Evolutionary conservation across 2,329 filamentous ascomycete genomes (phyloP).

Genomic region (Tolypocladium nubicola): DNA sequence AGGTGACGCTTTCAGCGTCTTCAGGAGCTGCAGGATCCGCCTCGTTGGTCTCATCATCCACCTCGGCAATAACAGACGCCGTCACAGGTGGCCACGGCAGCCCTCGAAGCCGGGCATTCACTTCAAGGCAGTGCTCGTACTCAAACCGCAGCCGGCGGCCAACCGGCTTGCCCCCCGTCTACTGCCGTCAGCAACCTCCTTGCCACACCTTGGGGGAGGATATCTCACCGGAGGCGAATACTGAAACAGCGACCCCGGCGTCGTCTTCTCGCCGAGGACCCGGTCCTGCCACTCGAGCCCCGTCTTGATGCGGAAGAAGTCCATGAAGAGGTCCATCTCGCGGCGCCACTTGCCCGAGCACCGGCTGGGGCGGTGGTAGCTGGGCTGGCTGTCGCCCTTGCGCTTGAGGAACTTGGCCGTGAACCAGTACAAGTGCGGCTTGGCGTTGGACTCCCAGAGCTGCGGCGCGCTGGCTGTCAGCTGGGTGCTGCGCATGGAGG

Average conservation of each 20-base stretch:
- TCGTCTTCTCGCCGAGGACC: conserved; percentile 22
- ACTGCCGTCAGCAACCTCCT: not conserved
- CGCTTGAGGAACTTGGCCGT: conserved; percentile 39
- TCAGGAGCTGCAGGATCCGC: not conserved
- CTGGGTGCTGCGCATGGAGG: not conserved
- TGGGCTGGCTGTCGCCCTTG: conserved; percentile 23
- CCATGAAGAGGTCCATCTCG: conserved; percentile 40
- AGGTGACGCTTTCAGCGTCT: not conserved
- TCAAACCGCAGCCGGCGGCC: conserved; percentile 21
- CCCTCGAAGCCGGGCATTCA: conserved; percentile 20
- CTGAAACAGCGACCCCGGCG: conserved; percentile 23
- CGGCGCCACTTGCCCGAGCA: conserved; percentile 25
- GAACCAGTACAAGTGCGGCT: conserved; percentile 50
- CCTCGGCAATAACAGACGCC: not conserved
- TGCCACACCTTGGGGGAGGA: not conserved
- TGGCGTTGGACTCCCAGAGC: conserved; percentile 56
- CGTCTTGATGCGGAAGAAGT: conserved; percentile 48
- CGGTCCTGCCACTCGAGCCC: conserved; percentile 50
- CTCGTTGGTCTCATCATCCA: not conserved
- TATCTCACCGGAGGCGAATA: conserved; percentile 36
- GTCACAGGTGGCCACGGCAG: conserved; percentile 13
- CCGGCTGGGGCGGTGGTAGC: conserved; percentile 26
- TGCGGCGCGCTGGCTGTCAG: conserved; percentile 18
- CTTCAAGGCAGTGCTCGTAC: conserved; percentile 21
- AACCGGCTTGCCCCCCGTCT: conserved; percentile 27